phyloP scores from a whole-genome alignment of 192 early-diverging fungal genomes.

The Coemansia sp. region DNA sequence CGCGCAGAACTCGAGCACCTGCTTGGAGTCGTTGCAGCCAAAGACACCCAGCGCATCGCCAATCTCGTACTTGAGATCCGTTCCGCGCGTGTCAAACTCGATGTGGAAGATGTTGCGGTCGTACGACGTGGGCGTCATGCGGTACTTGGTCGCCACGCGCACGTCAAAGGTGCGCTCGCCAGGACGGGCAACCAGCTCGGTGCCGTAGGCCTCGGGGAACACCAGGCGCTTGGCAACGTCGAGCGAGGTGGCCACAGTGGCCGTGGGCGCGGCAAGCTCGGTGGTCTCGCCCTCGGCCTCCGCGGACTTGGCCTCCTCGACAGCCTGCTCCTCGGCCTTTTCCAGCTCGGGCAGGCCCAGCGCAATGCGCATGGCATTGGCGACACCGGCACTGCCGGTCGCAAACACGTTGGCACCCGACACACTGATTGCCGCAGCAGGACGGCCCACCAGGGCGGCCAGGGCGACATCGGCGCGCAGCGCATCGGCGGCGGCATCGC shows the following conservation, averaged over 20 bases:
- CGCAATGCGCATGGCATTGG: conserved; percentile 4
- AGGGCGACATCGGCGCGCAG: conserved; percentile 74
- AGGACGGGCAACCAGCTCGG: conserved; percentile 12
- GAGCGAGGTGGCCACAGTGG: not conserved
- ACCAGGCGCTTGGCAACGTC: conserved; percentile 33
- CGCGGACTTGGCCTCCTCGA: not conserved
- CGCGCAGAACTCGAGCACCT: conserved; percentile 70
- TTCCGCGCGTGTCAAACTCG: conserved; percentile 82
- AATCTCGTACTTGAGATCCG: conserved; percentile 82
- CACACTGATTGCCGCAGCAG: conserved; percentile 27
- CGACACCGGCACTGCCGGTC: not conserved
- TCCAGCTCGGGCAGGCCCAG: conserved; percentile 14
- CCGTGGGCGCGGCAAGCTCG: not conserved
- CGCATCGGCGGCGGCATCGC: conserved; percentile 53
- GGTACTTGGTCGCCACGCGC: conserved; percentile 39
- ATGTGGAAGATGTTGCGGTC: conserved; percentile 98
- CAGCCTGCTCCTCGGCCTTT: not conserved
- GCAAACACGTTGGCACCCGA: conserved; percentile 14
- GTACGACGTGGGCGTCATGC: conserved; percentile 84
- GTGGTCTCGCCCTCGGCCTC: not conserved
- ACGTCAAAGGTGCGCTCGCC: conserved; percentile 30
- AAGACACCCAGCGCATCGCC: conserved; percentile 94
- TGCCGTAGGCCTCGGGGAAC: conserved; percentile 39
- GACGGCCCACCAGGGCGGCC: conserved; percentile 55
- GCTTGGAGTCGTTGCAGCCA: conserved; percentile 75